Evolutionary conservation across 345 rosid genomes (phyloP), one percentile per base, ranked within the genome.

Genomic region (Bruguiera gymnorhiza): DNA sequence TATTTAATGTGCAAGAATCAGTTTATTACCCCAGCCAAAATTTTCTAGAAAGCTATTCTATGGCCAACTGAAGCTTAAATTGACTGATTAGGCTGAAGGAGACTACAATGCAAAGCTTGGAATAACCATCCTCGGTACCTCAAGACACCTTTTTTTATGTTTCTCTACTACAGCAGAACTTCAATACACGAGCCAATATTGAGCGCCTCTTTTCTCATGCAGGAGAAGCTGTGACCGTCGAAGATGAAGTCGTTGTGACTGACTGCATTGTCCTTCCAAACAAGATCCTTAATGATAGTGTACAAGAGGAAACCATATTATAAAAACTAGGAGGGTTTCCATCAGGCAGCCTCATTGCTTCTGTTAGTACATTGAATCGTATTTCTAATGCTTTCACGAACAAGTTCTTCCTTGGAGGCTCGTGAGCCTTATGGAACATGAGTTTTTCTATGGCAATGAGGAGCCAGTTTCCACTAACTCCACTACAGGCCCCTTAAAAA

Each of bases 201-300:
- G 63, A 53, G 39, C 32, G 2, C 43, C 19, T 51, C 37, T 51
- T 48, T 37, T 3, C 19, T 19, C 81, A 3, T 86, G 87, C 83
- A 92, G 96, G 96, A 52, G 93, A 89, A 76, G 88, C 86, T 52
- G 97, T 88, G n/a, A 82, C 72, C 0, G 96, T 89, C 8, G 97
- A 92, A 80, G 93, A 92, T 75, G 93, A 85, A 82, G 89, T 86
- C 4, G 85, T 85, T 31, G 82, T 92, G 59, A 78, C 77, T 67
- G 87, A 86, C 79, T 79, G 96, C 83, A 92, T 92, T 55, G 94
- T 92, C 71, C 97, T 92, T 48, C 93, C 89, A 29, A 83, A 88
- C 55, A 87, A 89, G 72, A 82, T 79, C 50, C 87, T 89, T 16
- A 86, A 84, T 61, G 60, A 75, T 36, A 86, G 88, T 52, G 92